Evolutionary conservation across 2,329 filamentous ascomycete genomes (phyloP).

Genomic region (Cladosporium sp.): DNA sequence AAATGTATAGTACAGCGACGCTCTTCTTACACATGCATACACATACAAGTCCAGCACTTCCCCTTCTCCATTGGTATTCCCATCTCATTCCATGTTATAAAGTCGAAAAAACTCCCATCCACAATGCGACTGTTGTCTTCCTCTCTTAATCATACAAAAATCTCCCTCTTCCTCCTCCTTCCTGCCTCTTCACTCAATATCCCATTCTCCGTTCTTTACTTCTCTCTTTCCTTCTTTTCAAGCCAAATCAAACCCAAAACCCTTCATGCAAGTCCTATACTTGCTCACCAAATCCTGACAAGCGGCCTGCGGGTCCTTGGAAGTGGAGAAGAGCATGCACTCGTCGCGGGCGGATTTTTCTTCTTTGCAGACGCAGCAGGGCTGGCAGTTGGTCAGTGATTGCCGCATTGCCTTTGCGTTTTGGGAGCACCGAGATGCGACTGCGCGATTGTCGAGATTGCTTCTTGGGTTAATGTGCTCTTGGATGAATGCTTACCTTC

Average conservation of each 20-base stretch:
- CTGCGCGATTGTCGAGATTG: not conserved
- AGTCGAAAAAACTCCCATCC: not conserved
- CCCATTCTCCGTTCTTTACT: not conserved
- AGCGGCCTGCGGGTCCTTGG: conserved; percentile 74
- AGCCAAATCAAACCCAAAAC: conserved; percentile 73
- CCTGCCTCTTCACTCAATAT: not conserved
- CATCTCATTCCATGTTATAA: not conserved
- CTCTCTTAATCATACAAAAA: no score
- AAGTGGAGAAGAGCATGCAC: conserved; percentile 95
- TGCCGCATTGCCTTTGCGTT: not conserved
- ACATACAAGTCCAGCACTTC: no score
- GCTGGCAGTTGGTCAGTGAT: conserved; percentile 47
- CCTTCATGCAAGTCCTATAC: conserved; percentile 88
- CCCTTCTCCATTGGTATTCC: not conserved
- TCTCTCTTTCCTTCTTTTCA: conserved; percentile 2
- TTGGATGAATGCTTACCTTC: conserved; percentile 14
- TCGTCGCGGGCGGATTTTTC: conserved; percentile 92
- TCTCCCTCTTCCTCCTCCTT: no score
- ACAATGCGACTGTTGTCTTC: not conserved
- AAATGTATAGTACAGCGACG: conserved; percentile 4
- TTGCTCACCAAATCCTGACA: conserved; percentile 77
- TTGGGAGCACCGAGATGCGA: not conserved
- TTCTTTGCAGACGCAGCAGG: conserved; percentile 95
- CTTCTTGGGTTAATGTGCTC: not conserved
- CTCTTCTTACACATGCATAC: no score